These are phyloP conservation scores for Ophiostoma sp. DNA, from an alignment of 2,329 filamentous ascomycete species.

Conservation along the genomic window DNA sequence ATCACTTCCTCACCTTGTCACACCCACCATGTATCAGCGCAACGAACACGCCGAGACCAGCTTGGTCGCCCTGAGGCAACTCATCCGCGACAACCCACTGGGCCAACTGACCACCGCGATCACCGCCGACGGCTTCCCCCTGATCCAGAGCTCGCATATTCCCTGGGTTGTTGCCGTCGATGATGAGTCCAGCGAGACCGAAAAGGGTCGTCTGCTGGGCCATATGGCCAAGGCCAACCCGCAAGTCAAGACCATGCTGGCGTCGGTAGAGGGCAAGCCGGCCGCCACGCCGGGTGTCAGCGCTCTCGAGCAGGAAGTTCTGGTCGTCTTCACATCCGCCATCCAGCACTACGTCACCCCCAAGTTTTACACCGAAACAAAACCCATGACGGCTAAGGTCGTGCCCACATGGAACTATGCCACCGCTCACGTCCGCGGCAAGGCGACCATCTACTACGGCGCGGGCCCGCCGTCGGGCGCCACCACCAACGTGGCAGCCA, in stretches of 20 bases:
- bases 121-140: constrained; percentile 46
- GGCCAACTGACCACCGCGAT: constrained; percentile 65
- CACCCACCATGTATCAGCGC: constrained; percentile 56
- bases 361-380: constrained; percentile 67
- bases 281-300: not conserved
- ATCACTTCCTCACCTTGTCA: not conserved
- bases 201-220: constrained; percentile 54
- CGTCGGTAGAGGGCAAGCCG: constrained; percentile 38
- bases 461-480: constrained; percentile 41
- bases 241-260: constrained; percentile 61
- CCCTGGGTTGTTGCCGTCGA: constrained; percentile 58
- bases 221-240: constrained; percentile 65
- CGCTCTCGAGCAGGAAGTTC: constrained; percentile 53
- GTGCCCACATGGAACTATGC: constrained; percentile 72
- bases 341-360: constrained; percentile 66
- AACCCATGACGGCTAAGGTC: constrained; percentile 63
- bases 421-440: constrained; percentile 64
- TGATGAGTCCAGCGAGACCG: constrained; percentile 43
- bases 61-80: constrained; percentile 50
- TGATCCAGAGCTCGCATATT: constrained; percentile 61
- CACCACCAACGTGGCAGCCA: constrained; percentile 40
- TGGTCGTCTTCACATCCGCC: constrained; percentile 61
- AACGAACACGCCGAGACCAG: constrained; percentile 53
- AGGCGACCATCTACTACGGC: constrained; percentile 56
- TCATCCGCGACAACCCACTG: constrained; percentile 61